Evolutionary conservation across 2,329 filamentous ascomycete genomes (phyloP).

Genomic region (Pyrenochaeta sp.): DNA sequence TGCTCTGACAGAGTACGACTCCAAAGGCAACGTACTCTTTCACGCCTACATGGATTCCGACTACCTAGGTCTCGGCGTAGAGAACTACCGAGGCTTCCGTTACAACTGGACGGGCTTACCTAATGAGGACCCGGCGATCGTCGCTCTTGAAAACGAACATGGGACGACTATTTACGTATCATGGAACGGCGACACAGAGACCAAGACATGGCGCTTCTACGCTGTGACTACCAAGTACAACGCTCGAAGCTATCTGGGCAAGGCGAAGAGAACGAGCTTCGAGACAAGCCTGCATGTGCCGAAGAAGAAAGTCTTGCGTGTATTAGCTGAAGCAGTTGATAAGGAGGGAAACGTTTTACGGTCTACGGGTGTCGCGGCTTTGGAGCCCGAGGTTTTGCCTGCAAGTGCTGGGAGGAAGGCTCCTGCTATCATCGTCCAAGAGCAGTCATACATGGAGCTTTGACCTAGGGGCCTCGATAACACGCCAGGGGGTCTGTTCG

Average conservation of each 20-base stretch:
- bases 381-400: conserved; percentile 19
- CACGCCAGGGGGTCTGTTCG: too few species aligned
- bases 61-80: conserved; percentile 40
- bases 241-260: conserved; percentile 11
- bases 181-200: conserved; percentile 43
- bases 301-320: conserved; percentile 11
- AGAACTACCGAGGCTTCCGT: conserved; percentile 52
- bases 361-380: neutral
- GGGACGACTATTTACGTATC: conserved; percentile 31
- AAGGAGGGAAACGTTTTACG: conserved; percentile 16
- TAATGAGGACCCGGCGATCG: conserved; percentile 29
- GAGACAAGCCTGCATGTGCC: conserved; percentile 22
- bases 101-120: conserved; percentile 37
- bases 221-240: conserved; percentile 27
- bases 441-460: neutral
- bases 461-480: neutral
- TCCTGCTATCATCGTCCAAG: neutral
- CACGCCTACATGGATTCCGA: conserved; percentile 47
- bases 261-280: conserved; percentile 18
- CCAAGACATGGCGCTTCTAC: conserved; percentile 43
- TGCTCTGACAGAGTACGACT: conserved; percentile 58
- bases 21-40: conserved; percentile 51
- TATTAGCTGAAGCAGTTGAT: conserved; percentile 25
- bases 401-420: conserved; percentile 7
- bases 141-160: conserved; percentile 28